Evolutionary conservation across 2,329 filamentous ascomycete genomes (phyloP).

Genomic region (Beauveria varroae): DNA sequence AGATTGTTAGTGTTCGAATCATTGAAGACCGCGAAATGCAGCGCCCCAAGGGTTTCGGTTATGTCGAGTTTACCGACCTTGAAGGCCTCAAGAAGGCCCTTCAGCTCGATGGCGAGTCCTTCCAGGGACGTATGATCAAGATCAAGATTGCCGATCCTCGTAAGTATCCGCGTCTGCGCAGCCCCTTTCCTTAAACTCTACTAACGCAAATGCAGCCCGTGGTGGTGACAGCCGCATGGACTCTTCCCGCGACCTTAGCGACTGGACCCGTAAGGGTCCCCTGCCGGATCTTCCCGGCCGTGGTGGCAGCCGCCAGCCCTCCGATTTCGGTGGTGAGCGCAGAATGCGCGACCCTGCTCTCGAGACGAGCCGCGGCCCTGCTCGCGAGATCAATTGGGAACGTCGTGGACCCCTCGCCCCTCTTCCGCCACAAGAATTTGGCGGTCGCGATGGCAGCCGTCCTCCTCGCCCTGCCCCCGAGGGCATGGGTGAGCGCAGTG

Average conservation of each 20-base stretch:
- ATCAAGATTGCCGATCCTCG: conserved; percentile 96
- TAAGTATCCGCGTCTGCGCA: conserved; percentile 41
- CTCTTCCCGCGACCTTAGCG: conserved; percentile 66
- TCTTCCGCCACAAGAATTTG: conserved; percentile 44
- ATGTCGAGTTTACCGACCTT: conserved; percentile 83
- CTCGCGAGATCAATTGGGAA: conserved; percentile 83
- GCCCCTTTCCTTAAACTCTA: not conserved
- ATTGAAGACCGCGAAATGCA: conserved; percentile 93
- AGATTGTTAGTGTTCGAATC: conserved; percentile 85
- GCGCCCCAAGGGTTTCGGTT: conserved; percentile 96
- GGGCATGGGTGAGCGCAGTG: conserved; percentile 49
- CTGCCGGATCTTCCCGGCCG: conserved; percentile 63
- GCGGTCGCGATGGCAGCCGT: conserved; percentile 48
- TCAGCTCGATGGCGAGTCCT: conserved; percentile 68
- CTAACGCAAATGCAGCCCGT: conserved; percentile 60
- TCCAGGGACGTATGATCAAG: conserved; percentile 83
- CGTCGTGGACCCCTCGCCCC: conserved; percentile 87
- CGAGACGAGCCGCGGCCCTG: conserved; percentile 46
- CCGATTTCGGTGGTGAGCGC: conserved; percentile 50
- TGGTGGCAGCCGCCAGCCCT: conserved; percentile 34
- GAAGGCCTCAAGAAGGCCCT: conserved; percentile 91
- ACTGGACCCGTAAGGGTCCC: conserved; percentile 92
- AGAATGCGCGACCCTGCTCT: conserved; percentile 55
- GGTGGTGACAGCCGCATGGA: conserved; percentile 60
- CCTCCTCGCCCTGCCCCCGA: conserved; percentile 39